Evolutionary conservation across 306 rosid genomes (phyloP).

Genomic region (Lupinus albus): DNA sequence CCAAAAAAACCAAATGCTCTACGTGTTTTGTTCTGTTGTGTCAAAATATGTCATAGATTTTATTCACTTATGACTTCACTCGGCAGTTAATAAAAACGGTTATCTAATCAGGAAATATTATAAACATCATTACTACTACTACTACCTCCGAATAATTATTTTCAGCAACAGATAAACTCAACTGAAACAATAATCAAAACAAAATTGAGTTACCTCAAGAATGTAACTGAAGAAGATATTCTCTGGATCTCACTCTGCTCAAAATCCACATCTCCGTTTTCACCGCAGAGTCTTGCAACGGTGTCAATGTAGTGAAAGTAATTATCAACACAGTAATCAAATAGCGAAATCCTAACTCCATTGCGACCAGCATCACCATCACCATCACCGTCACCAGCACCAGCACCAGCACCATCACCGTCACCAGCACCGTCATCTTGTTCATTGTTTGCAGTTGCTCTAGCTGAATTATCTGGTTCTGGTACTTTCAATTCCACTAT

Average conservation of each 20-base stretch:
- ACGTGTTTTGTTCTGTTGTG: no score
- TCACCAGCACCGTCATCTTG: background rate
- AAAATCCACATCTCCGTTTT: constrained; percentile 40
- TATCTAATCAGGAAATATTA: no score
- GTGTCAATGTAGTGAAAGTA: constrained; percentile 61
- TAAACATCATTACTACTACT: no score
- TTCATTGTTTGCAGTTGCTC: constrained; percentile 10
- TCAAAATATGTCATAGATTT: no score
- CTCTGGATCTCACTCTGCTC: constrained; percentile 55
- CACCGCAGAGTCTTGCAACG: constrained; percentile 64
- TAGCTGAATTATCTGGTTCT: constrained; percentile 23
- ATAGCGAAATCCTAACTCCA: constrained; percentile 48
- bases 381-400: background rate
- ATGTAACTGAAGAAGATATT: constrained; percentile 60
- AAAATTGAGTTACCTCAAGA: constrained; percentile 58
- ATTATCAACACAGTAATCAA: constrained; percentile 66
- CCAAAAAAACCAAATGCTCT: no score
- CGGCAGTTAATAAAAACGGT: no score
- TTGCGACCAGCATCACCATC: background rate
- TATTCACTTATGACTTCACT: no score
- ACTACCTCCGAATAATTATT: no score
- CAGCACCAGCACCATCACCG: constrained; percentile 14
- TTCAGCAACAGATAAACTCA: background rate
- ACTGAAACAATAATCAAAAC: background rate
- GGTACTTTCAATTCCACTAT: background rate